phyloP scores from a whole-genome alignment of 768 basidiomycete species.

The Cyathus striatus region DNA sequence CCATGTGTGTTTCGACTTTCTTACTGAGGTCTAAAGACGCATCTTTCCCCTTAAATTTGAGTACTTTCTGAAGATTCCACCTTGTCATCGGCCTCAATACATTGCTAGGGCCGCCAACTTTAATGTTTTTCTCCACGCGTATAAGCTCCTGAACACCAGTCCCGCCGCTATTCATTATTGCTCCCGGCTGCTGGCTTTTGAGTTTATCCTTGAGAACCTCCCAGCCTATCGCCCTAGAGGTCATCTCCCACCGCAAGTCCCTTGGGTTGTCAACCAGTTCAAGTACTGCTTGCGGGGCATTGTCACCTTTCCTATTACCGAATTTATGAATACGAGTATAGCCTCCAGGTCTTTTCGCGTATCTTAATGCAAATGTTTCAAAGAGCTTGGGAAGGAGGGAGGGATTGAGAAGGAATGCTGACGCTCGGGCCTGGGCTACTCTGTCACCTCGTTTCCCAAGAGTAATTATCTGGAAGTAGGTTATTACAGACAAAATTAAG shows the following conservation, averaged over 20 bases:
- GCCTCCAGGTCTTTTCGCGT: slow-evolving; percentile 79
- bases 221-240: slow-evolving; percentile 82
- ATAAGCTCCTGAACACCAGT: slow-evolving; percentile 40
- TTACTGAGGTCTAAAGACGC: slow-evolving; percentile 43
- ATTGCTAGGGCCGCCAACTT: slow-evolving; percentile 25
- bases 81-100: slow-evolving; percentile 62
- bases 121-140: slow-evolving; percentile 39
- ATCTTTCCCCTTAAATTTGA: slow-evolving; percentile 49
- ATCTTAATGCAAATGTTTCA: slow-evolving; percentile 72
- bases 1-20: slow-evolving; percentile 63
- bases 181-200: slow-evolving; percentile 32
- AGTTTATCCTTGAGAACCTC: slow-evolving; percentile 65
- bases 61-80: slow-evolving; percentile 71
- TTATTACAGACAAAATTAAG: slow-evolving; percentile 1
- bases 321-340: slow-evolving; percentile 93
- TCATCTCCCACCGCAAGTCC: slow-evolving; percentile 86
- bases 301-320: slow-evolving; percentile 87
- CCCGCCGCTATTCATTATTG: slow-evolving; percentile 48
- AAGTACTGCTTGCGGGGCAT: slow-evolving; percentile 87
- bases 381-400: slow-evolving; percentile 80
- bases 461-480: slow-evolving; percentile 68
- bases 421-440: slow-evolving; percentile 65
- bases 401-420: slow-evolving; percentile 74
- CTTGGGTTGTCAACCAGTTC: slow-evolving; percentile 93
- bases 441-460: slow-evolving; percentile 82